These are phyloP conservation scores for Oldenlandia corymbosa DNA, from an alignment of 257 asterid genomes.

Conservation along the genomic window DNA sequence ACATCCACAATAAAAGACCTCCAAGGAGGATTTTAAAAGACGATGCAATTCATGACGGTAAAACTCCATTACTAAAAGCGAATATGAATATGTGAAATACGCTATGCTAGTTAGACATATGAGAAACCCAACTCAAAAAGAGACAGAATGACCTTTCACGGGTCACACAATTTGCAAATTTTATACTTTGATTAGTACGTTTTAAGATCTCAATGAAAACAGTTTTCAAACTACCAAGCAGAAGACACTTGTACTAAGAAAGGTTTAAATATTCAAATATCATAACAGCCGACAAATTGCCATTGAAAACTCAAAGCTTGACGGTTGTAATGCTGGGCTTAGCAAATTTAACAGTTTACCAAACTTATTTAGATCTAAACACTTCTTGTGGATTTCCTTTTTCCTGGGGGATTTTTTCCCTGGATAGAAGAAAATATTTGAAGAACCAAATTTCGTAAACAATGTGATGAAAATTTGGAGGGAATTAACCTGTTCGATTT, in stretches of 20 bases:
- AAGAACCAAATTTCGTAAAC: too few species aligned
- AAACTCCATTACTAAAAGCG: background rate
- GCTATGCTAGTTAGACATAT: background rate
- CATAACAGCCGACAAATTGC: background rate
- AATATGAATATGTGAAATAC: background rate
- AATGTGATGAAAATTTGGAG: too few species aligned
- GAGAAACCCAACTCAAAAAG: background rate
- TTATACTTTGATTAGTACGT: background rate
- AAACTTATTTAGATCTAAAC: background rate
- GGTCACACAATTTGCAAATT: background rate
- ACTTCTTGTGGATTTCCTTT: too few species aligned
- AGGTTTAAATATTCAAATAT: background rate
- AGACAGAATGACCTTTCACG: background rate
- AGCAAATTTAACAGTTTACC: background rate
- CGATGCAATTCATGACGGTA: background rate
- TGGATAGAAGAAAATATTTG: too few species aligned
- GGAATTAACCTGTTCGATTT: too few species aligned
- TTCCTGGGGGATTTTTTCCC: too few species aligned
- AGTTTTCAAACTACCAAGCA: background rate
- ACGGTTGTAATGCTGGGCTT: background rate
- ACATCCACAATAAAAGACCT: background rate
- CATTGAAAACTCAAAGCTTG: background rate
- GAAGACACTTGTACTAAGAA: background rate
- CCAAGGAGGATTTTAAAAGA: background rate
- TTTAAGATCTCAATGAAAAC: background rate